These are phyloP conservation scores for Tuber indicum DNA, from an alignment of 495 filamentous ascomycete genomes.

Conservation along the genomic window DNA sequence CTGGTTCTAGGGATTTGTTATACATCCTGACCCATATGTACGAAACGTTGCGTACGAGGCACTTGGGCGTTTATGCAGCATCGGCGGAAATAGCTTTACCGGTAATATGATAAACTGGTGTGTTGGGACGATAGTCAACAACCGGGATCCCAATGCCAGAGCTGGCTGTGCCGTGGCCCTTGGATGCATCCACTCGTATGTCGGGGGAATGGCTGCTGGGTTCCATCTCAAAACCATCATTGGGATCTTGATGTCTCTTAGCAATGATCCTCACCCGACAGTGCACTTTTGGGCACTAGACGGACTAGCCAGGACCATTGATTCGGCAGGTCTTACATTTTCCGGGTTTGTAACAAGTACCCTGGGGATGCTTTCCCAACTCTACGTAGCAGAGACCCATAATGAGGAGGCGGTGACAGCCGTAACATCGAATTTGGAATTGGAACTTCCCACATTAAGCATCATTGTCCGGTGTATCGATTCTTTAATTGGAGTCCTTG, in stretches of 20 bases:
- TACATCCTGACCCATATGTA: conserved; percentile 76
- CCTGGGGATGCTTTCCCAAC: conserved; percentile 83
- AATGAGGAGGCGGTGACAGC: conserved; percentile 71
- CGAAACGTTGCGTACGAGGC: conserved; percentile 80
- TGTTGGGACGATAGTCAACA: conserved; percentile 88
- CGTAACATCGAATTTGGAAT: conserved; percentile 79
- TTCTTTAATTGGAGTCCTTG: conserved; percentile 89
- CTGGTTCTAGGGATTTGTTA: conserved; percentile 56
- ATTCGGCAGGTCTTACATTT: conserved; percentile 88
- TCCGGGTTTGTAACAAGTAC: conserved; percentile 82
- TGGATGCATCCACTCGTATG: conserved; percentile 86
- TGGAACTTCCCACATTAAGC: conserved; percentile 70
- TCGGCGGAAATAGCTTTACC: conserved; percentile 80
- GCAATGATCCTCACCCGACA: conserved; percentile 89
- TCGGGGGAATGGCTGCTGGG: conserved; percentile 97
- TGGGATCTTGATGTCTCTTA: conserved; percentile 87
- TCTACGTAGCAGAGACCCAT: conserved; percentile 86
- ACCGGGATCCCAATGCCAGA: conserved; percentile 84
- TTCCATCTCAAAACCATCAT: conserved; percentile 94
- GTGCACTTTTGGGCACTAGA: conserved; percentile 96
- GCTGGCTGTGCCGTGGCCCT: conserved; percentile 91
- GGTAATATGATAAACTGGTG: conserved; percentile 81
- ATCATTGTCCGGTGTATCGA: conserved; percentile 87
- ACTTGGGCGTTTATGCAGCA: conserved; percentile 82
- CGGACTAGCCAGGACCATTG: conserved; percentile 76